These are phyloP conservation scores for Neurospora hispaniola DNA, from an alignment of 495 filamentous ascomycete species.

Conservation along the genomic window DNA sequence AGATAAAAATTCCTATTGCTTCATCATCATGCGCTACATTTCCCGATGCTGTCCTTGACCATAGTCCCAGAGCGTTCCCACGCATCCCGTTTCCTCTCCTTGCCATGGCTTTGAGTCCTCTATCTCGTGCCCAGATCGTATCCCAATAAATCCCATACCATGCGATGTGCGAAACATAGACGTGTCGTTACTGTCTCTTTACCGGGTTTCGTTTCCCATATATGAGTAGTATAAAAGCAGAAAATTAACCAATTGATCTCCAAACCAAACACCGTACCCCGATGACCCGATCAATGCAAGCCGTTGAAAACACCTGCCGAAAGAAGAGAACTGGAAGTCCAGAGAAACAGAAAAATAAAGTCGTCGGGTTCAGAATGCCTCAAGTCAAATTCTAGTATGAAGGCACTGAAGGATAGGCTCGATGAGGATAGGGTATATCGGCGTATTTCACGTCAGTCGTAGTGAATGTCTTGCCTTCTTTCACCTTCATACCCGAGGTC, in stretches of 20 bases:
- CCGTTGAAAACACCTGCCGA: background rate
- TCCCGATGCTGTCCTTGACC: background rate
- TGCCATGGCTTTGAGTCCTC: background rate
- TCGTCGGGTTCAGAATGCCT: background rate
- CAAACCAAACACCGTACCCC: background rate
- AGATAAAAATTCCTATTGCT: background rate
- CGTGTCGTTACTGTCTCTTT: slow-evolving; percentile 21
- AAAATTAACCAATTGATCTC: background rate
- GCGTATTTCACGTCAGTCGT: slow-evolving; percentile 15
- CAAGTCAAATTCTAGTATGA: background rate
- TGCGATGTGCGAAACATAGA: background rate
- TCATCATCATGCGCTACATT: background rate
- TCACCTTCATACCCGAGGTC: slow-evolving; percentile 12
- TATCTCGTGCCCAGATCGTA: background rate
- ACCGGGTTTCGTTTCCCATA: slow-evolving; percentile 13
- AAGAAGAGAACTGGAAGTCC: background rate
- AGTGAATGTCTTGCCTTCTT: slow-evolving; percentile 10
- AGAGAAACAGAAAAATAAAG: background rate
- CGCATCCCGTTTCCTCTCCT: background rate
- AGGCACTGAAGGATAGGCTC: background rate
- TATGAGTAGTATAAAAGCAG: slow-evolving; percentile 8
- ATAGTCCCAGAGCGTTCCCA: background rate
- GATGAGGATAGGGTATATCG: slow-evolving; percentile 3
- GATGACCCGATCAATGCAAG: background rate
- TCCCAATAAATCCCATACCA: background rate